phyloP scores from a whole-genome alignment of 208 protist species.

The Vickermania ingenoplastis region DNA sequence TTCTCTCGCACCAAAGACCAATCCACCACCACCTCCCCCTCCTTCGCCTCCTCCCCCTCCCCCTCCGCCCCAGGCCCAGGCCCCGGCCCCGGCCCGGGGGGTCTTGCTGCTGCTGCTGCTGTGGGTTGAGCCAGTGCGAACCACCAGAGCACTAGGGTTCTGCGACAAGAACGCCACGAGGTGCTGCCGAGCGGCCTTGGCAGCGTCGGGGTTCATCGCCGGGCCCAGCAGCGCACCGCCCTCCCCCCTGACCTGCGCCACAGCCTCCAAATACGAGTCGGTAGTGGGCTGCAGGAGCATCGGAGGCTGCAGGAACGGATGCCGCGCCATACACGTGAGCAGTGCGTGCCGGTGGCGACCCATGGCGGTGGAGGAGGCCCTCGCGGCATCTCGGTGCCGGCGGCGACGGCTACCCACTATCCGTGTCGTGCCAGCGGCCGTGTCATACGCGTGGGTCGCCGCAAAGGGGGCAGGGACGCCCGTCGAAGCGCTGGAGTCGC shows the following conservation, averaged over 20 bases:
- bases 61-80: neutral
- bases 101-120: neutral
- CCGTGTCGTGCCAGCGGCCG: too few species aligned
- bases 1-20: neutral
- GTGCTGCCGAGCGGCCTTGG: neutral
- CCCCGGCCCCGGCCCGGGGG: neutral
- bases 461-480: neutral
- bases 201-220: neutral
- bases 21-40: neutral
- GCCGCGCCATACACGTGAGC: conserved; percentile 13
- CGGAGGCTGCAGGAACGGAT: conserved; percentile 13
- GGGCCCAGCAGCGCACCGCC: neutral
- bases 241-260: too few species aligned
- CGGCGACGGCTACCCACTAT: neutral
- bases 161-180: neutral
- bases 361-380: too few species aligned
- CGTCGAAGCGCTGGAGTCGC: neutral
- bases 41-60: neutral
- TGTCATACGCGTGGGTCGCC: neutral
- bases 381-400: neutral
- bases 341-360: conserved; percentile 8
- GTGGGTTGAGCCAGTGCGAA: neutral
- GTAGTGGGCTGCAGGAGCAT: neutral
- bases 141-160: neutral
- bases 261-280: too few species aligned